Evolutionary conservation across 139 green algal species (phyloP).

Genomic region (Desmodesmus armatus): DNA sequence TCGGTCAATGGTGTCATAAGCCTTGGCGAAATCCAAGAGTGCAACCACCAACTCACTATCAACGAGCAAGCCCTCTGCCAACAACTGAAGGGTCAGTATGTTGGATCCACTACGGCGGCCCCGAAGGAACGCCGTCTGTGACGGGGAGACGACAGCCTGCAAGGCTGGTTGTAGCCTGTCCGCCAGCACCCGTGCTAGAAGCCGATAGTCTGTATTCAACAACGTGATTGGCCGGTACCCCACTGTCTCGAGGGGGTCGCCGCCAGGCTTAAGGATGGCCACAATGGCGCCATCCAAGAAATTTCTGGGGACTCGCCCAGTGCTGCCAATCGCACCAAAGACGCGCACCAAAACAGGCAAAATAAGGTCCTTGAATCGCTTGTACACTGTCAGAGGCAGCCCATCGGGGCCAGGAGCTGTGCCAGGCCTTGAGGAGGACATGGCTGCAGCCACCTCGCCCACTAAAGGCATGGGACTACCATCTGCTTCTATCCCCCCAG

Average conservation of each 20-base stretch:
- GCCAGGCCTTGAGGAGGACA: background rate
- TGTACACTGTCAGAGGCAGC: slow-evolving; percentile 22
- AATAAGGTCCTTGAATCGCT: background rate
- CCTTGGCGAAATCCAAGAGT: slow-evolving; percentile 40
- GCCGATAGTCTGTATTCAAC: slow-evolving; percentile 50
- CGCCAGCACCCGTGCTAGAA: slow-evolving; percentile 44
- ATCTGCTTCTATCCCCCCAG: background rate
- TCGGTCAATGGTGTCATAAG: background rate
- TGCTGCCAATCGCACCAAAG: background rate
- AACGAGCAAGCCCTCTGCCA: background rate
- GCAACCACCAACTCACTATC: background rate
- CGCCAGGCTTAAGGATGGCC: slow-evolving; percentile 40
- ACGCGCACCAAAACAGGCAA: background rate
- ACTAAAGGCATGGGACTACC: background rate
- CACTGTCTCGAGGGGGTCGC: background rate
- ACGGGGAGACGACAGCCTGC: background rate
- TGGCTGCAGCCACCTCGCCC: background rate
- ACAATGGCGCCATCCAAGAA: slow-evolving; percentile 50
- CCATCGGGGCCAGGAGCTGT: slow-evolving; percentile 20
- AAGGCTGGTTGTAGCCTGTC: slow-evolving; percentile 8
- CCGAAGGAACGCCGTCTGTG: slow-evolving; percentile 50
- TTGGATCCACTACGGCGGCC: slow-evolving; percentile 48
- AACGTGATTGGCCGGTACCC: slow-evolving; percentile 62
- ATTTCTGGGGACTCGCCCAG: background rate
- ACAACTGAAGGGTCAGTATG: slow-evolving; percentile 39